phyloP scores from a whole-genome alignment of 1,284 basidiomycete genomes.

The Apiotrichum siamense region DNA sequence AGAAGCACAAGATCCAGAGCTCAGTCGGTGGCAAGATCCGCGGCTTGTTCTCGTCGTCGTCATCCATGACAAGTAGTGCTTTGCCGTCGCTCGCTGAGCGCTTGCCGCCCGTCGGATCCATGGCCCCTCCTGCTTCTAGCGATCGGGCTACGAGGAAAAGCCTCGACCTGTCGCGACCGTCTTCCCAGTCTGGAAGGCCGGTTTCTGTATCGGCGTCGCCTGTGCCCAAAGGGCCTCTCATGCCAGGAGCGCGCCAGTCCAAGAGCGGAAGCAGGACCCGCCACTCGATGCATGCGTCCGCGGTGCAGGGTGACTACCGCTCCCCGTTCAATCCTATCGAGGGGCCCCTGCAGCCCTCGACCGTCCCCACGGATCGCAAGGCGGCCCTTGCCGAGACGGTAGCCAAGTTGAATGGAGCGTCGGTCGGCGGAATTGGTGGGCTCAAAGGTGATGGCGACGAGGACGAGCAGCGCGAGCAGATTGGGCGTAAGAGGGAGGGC shows the following conservation, averaged over 20 bases:
- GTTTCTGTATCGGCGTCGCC: neutral
- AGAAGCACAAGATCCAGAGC: constrained; percentile 27
- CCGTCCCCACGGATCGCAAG: neutral
- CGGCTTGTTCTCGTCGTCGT: constrained; percentile 32
- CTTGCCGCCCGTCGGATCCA: constrained; percentile 12
- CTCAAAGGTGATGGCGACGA: constrained; percentile 36
- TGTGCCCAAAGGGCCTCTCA: too few relatives aligned
- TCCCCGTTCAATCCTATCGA: constrained; percentile 25
- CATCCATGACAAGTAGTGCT: constrained; percentile 9
- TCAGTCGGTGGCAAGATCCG: constrained; percentile 22
- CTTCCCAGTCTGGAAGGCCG: too few relatives aligned
- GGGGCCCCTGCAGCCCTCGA: neutral
- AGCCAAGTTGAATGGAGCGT: constrained; percentile 15
- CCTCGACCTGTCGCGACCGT: neutral
- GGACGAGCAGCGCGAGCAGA: constrained; percentile 38
- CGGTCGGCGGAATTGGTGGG: constrained; percentile 34
- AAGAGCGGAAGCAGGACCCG: constrained; percentile 1
- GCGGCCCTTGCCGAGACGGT: constrained; percentile 12
- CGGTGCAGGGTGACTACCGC: constrained; percentile 15
- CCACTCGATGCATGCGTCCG: constrained; percentile 24
- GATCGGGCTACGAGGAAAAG: neutral
- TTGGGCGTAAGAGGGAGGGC: constrained; percentile 45
- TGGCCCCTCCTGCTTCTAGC: neutral
- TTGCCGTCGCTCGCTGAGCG: constrained; percentile 9
- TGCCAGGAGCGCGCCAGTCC: neutral